phyloP scores from a whole-genome alignment of 768 basidiomycete genomes.

The Lactarius vividus region DNA sequence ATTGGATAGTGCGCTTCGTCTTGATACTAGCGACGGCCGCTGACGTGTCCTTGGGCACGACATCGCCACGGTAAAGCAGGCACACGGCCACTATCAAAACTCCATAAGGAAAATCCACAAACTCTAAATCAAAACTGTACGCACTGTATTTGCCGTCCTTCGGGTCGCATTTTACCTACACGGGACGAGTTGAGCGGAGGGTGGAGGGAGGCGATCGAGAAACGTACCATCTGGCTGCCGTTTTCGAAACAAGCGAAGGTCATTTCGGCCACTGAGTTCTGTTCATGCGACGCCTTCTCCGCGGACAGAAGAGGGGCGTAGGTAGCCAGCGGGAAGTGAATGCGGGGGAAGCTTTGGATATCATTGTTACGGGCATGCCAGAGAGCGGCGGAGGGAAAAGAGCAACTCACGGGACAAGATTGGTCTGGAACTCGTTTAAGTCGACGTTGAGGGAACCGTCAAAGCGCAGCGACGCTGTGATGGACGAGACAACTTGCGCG shows the following conservation, averaged over 20 bases:
- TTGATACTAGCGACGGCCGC: conserved; percentile 92
- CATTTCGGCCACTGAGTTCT: conserved; percentile 98
- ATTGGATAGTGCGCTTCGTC: conserved; percentile 97
- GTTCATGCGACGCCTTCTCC: conserved; percentile 94
- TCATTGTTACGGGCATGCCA: not conserved
- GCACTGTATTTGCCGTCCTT: conserved; percentile 97
- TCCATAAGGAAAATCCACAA: not conserved
- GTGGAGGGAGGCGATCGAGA: conserved; percentile 1
- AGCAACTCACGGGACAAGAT: conserved; percentile 85
- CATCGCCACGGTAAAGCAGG: conserved; percentile 91
- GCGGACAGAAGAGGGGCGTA: conserved; percentile 94
- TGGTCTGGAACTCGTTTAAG: conserved; percentile 97
- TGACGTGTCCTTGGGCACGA: conserved; percentile 94
- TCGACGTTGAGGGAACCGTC: conserved; percentile 98
- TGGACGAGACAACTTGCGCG: conserved; percentile 96
- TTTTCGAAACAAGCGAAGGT: conserved; percentile 97
- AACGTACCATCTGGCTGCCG: conserved; percentile 84
- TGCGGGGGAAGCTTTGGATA: conserved; percentile 80
- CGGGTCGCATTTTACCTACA: conserved; percentile 80
- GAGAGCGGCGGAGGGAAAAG: not conserved
- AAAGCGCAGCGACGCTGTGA: conserved; percentile 96
- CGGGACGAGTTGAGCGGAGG: not conserved
- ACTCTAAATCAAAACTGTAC: conserved; percentile 33
- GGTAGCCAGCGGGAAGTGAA: conserved; percentile 97
- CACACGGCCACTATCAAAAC: conserved; percentile 74